Conservation (phyloP, 345 rosid species). For the Heritiera fomes region DNA sequence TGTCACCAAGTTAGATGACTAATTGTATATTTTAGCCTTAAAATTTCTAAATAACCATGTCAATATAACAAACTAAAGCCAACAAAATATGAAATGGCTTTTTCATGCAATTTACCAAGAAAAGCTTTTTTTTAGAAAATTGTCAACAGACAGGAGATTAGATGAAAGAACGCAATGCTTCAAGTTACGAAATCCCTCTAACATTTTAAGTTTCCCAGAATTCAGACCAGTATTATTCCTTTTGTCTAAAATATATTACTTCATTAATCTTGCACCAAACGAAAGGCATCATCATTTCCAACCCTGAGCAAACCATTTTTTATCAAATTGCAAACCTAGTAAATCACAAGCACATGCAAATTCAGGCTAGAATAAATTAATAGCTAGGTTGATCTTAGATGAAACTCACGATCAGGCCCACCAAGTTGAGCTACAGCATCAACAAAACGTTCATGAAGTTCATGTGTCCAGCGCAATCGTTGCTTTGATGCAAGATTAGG, state of each 20-base stretch:
- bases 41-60: not conserved
- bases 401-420: conserved; percentile 93
- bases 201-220: not conserved
- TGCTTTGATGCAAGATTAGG: conserved; percentile 93
- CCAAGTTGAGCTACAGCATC: conserved; percentile 99
- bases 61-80: not conserved
- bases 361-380: not conserved
- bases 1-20: too few relatives aligned
- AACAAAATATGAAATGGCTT: not conserved
- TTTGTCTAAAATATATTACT: conserved; percentile 1
- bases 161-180: not conserved
- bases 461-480: conserved; percentile 96
- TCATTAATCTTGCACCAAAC: not conserved
- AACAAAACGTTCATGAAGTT: conserved; percentile 98
- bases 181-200: not conserved
- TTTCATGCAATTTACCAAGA: conserved; percentile 1
- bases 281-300: conserved; percentile 10
- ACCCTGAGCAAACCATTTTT: not conserved
- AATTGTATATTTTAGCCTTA: too few relatives aligned
- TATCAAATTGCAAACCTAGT: not conserved
- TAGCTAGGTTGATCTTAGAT: conserved; percentile 5
- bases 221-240: not conserved
- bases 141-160: not conserved
- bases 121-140: not conserved
- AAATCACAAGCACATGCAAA: not conserved